These are phyloP conservation scores for Fusarium pseudograminearum DNA, from an alignment of 2,329 filamentous ascomycete genomes.

Conservation along the genomic window DNA sequence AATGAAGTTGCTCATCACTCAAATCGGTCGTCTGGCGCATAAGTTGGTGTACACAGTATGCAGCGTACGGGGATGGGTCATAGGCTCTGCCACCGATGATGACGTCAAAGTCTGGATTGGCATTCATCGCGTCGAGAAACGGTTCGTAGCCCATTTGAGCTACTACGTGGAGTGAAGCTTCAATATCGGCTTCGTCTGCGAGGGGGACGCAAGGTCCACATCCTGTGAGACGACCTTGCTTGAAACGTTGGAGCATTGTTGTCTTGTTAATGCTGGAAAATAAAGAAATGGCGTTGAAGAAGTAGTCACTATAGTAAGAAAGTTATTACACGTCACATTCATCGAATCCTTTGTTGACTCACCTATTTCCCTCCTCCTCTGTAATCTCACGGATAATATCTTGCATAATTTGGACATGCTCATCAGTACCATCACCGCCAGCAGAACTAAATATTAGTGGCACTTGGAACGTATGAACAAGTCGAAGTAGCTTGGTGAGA, in stretches of 20 bases:
- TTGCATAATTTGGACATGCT: conserved; percentile 56
- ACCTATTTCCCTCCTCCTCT: conserved; percentile 24
- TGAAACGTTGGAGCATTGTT: conserved; percentile 48
- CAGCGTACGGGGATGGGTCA: conserved; percentile 57
- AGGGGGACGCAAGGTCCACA: conserved; percentile 58
- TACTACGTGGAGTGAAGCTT: conserved; percentile 54
- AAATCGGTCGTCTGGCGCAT: conserved; percentile 8
- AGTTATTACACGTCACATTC: not conserved
- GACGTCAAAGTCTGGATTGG: conserved; percentile 58
- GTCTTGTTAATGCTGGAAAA: conserved; percentile 55
- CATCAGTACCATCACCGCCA: conserved; percentile 61
- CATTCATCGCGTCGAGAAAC: conserved; percentile 56
- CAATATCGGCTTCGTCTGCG: conserved; percentile 54
- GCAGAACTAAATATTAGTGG: conserved; percentile 59
- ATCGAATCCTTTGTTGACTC: rapidly evolving
- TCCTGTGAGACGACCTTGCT: conserved; percentile 48
- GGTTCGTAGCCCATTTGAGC: conserved; percentile 62
- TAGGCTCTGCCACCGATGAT: conserved; percentile 61
- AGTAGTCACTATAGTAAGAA: conserved; percentile 4
- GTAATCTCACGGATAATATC: conserved; percentile 52
- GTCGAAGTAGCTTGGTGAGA: conserved; percentile 54
- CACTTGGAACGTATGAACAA: conserved; percentile 51
- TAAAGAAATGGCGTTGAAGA: conserved; percentile 54
- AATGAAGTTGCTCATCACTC: not conserved
- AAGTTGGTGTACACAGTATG: conserved; percentile 45